Base-by-base conservation (phyloP, 2,329 filamentous ascomycete species). In the Fusarium dimerum region DNA sequence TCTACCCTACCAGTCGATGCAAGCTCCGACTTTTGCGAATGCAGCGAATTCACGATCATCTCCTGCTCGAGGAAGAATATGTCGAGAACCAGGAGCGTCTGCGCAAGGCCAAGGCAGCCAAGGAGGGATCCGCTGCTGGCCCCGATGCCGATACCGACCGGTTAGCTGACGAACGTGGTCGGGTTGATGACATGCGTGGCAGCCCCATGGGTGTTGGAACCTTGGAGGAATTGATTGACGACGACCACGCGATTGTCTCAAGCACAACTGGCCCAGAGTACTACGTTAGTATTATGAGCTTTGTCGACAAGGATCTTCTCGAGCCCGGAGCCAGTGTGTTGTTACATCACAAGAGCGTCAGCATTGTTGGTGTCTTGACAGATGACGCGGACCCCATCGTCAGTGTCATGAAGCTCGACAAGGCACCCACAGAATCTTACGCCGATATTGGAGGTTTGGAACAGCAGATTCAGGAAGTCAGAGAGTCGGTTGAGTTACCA, bases 211-310 rank as follows among this genome's bases (percentile, higher is more conserved):
- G 94, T 17, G 94, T 99, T 41, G 94, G 94, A 58, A 97, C 94
- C 53, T 78, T 99, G 62, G 94, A 99, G 75, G 94, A 99, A 78
- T 89, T 99, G 79, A 99, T 99, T 69, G 94, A 99, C 68, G 94
- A 99, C 71, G 94, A 99, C 76, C 94, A 99, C 68, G 94, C 94
- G 57, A 99, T 99, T 68, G 94, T 99, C 36, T 97, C 92, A 16
- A 96, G 92, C 72, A 95, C 94, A 1, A 97, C 94, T 7, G 94
- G 94, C 0, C 94, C 94, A 1, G 94, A 99, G 73, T 99, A 96
- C 82, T 99, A 97, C 73, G 94, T 99, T 62, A 97, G 92, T 64
- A 99, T 99, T 82, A 97, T 97, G 94, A 97, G 93, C 50, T 99
- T 99, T 68, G 94, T 99, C 61, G 94, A 99, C 80, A 99, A 99